A percentile compares a stretch with the other conserved stretches of the same genome.
Conservation (phyloP, 192 early-diverging fungal genomes). For the Mortierella hygrophila region DNA sequence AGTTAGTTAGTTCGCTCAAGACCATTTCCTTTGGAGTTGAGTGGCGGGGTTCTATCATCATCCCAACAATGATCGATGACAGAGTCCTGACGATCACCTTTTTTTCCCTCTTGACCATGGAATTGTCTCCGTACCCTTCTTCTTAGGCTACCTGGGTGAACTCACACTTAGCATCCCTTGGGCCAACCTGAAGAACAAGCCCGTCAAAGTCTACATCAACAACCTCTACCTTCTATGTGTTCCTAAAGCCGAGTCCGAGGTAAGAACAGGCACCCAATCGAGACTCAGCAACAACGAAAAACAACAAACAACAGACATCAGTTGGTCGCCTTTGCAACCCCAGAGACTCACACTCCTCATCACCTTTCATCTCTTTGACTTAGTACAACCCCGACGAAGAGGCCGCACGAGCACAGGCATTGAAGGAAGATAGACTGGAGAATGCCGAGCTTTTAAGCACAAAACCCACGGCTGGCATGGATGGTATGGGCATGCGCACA, state of each 20-base stretch:
- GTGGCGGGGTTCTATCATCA: not conserved
- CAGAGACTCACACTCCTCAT: not conserved
- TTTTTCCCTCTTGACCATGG: not conserved
- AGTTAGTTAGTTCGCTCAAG: constrained; percentile 1
- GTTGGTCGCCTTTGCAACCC: not conserved
- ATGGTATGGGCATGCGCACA: constrained; percentile 28
- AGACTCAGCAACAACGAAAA: not conserved
- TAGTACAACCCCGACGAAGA: constrained; percentile 89
- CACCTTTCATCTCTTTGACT: not conserved
- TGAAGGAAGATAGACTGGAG: constrained; percentile 89
- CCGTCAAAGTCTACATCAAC: constrained; percentile 90
- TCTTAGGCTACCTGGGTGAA: constrained; percentile 89
- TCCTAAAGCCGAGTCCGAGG: constrained; percentile 80
- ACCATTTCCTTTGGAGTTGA: not conserved
- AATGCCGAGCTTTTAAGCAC: constrained; percentile 74
- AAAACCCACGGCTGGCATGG: constrained; percentile 41
- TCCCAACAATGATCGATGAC: not conserved
- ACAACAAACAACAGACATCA: not conserved
- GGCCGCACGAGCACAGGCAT: constrained; percentile 78
- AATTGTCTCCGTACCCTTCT: not conserved
- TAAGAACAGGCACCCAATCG: constrained; percentile 21
- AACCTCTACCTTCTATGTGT: constrained; percentile 90
- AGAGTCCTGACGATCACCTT: not conserved
- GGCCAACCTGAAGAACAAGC: constrained; percentile 95
- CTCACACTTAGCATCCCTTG: constrained; percentile 96